phyloP scores from a whole-genome alignment of 179 eudicot genomes.

The Beta lomatogona region DNA sequence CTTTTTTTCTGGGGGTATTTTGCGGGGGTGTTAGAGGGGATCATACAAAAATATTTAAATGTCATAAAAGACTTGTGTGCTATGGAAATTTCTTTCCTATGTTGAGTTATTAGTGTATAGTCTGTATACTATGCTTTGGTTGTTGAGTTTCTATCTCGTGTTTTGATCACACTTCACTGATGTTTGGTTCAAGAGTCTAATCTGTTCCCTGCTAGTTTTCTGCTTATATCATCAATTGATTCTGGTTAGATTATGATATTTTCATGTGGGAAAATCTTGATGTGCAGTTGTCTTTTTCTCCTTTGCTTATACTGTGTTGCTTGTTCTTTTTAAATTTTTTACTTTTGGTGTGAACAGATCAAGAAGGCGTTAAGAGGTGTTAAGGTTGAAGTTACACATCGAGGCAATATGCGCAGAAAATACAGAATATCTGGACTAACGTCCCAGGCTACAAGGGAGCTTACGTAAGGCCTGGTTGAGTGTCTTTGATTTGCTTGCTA shows the following conservation, averaged over 20 bases:
- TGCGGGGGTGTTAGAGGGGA: no score
- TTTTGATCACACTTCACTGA: no score
- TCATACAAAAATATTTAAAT: no score
- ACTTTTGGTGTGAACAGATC: constrained; percentile 45
- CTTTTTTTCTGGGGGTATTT: no score
- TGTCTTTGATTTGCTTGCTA: background rate
- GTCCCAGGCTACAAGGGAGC: constrained; percentile 83
- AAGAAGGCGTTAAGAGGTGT: constrained; percentile 91
- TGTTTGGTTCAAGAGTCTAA: background rate
- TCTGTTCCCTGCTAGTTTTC: background rate
- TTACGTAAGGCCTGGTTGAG: constrained; percentile 56
- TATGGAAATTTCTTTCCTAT: no score
- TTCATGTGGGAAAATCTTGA: background rate
- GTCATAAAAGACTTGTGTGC: no score
- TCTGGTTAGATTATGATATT: background rate
- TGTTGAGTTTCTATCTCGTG: no score
- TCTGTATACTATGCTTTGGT: no score
- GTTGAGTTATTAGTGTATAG: no score
- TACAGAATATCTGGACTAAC: constrained; percentile 88
- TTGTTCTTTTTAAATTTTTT: background rate
- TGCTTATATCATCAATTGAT: background rate
- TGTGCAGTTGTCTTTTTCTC: background rate
- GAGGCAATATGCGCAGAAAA: constrained; percentile 86
- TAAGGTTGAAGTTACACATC: constrained; percentile 91
- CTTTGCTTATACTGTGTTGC: background rate